A percentile compares a stretch with the other conserved stretches of the same genome.
Conservation (phyloP, 495 filamentous ascomycete species). For the Neurospora sublineolata region DNA sequence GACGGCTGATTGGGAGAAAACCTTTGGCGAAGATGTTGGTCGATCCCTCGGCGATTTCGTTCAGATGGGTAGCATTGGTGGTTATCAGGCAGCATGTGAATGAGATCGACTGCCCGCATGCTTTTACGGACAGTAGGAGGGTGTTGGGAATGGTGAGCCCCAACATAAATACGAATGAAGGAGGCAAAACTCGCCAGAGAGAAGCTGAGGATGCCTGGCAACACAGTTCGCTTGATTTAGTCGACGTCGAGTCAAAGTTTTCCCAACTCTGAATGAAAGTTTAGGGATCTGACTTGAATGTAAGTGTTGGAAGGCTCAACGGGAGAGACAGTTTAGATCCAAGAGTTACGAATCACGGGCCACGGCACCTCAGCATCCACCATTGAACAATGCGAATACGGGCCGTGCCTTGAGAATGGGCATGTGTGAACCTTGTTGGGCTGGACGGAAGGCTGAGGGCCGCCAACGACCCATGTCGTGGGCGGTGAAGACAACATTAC, state of each 20-base stretch:
- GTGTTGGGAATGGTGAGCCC: not conserved
- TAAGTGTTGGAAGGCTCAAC: not conserved
- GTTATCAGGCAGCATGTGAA: conserved; percentile 2
- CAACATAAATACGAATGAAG: not conserved
- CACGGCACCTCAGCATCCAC: not conserved
- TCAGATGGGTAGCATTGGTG: not conserved
- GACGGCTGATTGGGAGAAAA: not conserved
- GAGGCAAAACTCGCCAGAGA: not conserved
- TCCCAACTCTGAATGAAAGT: not conserved
- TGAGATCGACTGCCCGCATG: not conserved
- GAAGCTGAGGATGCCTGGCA: not conserved
- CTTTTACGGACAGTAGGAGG: not conserved
- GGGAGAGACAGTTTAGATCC: not conserved
- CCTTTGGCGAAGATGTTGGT: conserved; percentile 2
- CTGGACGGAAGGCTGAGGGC: not conserved
- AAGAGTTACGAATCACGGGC: not conserved
- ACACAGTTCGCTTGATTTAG: not conserved
- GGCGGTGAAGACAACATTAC: not conserved
- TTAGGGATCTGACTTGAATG: not conserved
- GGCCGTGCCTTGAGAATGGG: not conserved
- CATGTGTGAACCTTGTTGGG: not conserved
- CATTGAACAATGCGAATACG: not conserved
- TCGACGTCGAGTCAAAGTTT: not conserved
- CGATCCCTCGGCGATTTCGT: conserved; percentile 3
- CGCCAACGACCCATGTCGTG: not conserved